These are phyloP conservation scores for Lonicera japonica DNA, from an alignment of 129 eudicot genomes.

Conservation along the genomic window DNA sequence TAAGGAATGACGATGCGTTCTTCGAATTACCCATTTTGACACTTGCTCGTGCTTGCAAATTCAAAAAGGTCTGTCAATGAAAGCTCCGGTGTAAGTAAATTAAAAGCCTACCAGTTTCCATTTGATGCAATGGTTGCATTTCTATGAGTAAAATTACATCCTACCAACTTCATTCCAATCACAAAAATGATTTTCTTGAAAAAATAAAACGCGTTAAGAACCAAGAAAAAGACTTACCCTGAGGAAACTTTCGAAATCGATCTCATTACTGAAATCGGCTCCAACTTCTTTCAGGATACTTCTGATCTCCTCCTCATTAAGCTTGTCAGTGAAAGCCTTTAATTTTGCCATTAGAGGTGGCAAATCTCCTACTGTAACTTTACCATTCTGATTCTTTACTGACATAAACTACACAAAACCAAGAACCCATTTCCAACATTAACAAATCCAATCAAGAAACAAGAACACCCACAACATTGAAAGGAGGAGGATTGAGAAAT, in stretches of 20 bases:
- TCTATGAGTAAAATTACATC: too few species aligned
- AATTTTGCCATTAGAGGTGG: constrained; percentile 60
- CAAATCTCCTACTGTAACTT: constrained; percentile 50
- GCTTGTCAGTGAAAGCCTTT: constrained; percentile 41
- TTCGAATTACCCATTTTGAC: constrained; percentile 52
- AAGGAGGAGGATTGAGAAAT: not conserved
- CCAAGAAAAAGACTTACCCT: constrained; percentile 35
- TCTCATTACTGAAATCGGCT: constrained; percentile 45
- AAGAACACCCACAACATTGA: not conserved
- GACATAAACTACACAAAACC: constrained; percentile 46
- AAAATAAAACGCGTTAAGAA: too few species aligned
- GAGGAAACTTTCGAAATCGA: constrained; percentile 77
- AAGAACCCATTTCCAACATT: not conserved
- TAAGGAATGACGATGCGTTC: constrained; percentile 64
- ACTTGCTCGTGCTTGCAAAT: constrained; percentile 59
- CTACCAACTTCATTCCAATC: too few species aligned
- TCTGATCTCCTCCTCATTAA: constrained; percentile 58
- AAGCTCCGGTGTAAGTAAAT: constrained; percentile 10
- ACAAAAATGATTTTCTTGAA: too few species aligned
- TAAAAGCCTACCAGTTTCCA: not conserved
- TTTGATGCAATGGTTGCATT: too few species aligned
- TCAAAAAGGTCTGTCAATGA: constrained; percentile 53
- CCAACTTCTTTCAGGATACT: constrained; percentile 37
- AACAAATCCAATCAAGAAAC: not conserved
- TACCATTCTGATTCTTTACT: constrained; percentile 47